Evolutionary conservation across 345 rosid species (phyloP).

Genomic region (Pistacia atlantica): DNA sequence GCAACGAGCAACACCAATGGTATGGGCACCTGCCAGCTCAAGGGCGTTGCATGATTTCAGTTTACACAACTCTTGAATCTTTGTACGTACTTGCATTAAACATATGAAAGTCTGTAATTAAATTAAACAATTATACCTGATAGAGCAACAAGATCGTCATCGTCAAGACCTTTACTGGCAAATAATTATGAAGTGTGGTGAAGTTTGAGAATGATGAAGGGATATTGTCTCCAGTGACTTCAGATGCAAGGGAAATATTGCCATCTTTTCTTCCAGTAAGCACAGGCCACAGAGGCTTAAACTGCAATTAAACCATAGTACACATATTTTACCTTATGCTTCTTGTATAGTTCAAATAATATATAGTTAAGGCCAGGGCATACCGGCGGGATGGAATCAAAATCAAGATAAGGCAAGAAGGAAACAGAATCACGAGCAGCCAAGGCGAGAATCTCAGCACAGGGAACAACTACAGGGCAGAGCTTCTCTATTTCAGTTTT

Average conservation of each 20-base stretch:
- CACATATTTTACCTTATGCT: too few species aligned
- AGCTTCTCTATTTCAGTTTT: slow-evolving; percentile 41
- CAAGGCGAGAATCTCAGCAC: slow-evolving; percentile 28
- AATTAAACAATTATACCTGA: slow-evolving; percentile 39
- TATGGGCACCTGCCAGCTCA: slow-evolving; percentile 53
- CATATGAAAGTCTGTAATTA: too few species aligned
- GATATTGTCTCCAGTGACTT: slow-evolving; percentile 37
- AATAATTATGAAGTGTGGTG: slow-evolving; percentile 38
- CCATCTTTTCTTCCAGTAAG: slow-evolving; percentile 48
- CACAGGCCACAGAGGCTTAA: slow-evolving; percentile 51
- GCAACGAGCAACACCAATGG: slow-evolving; percentile 60
- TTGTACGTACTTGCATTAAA: too few species aligned
- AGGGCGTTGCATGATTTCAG: too few species aligned
- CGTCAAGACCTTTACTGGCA: slow-evolving; percentile 36
- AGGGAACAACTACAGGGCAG: slow-evolving; percentile 59
- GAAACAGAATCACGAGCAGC: too few species aligned
- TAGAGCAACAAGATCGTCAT: slow-evolving; percentile 52
- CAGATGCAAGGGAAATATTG: slow-evolving; percentile 23
- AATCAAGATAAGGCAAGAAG: too few species aligned
- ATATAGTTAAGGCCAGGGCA: too few species aligned
- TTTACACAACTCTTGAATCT: too few species aligned
- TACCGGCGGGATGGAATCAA: too few species aligned
- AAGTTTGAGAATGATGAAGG: slow-evolving; percentile 51
- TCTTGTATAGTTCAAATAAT: slow-evolving; percentile 28
- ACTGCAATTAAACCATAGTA: slow-evolving; percentile 32